Base-by-base conservation (phyloP, 768 basidiomycete species). In the Trametes sanguinea region DNA sequence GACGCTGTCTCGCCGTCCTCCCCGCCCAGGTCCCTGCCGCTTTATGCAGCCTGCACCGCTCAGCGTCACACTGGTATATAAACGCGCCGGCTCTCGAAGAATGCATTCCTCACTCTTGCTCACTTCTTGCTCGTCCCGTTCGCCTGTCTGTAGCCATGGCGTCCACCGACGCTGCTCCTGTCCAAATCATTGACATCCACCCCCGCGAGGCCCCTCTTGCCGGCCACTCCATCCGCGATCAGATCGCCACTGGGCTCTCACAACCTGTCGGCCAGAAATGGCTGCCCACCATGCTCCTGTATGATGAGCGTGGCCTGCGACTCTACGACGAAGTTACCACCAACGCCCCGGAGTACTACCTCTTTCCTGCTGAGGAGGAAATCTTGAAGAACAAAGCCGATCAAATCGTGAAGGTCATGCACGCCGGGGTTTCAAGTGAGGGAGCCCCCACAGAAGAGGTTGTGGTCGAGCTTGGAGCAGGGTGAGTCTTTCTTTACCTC, bases 401-500 rank as follows among this genome's bases (percentile, higher is more conserved):
- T 47, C 88, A 94, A 37, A 95, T 99, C 54, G 89, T 89, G 16
- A 76, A 75, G 33, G 75, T 79, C 54, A 94, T 94, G 89, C 84
- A 91, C 72, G 73, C 76, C 48, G 58, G 44, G 3, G 44, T 43
- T 3, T 69, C 77, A 11, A 70, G 22, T 22, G 22, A 73, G 32
- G 73, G 72, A 22, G 65, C 61, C 17, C 54, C 44, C 14, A 71
- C 70, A 2, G 84, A 82, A 44, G 83, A 85, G 55, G 81, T 87
- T 54, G 80, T 97, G 6, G 80, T 98, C 44, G 95, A 98, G 71
- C 82, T 98, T n/a, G 95, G 96, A 46, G 92, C 95, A 8, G 95
- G 95, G 93, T 95, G 73, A 81, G 92, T 83, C 29, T 59, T 48
- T 27, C 13, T 56, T 51, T 48, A 45, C 42, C 57, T 57, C 53